These are phyloP conservation scores for Termitomyces sp. DNA, from an alignment of 768 basidiomycete genomes.

Conservation along the genomic window DNA sequence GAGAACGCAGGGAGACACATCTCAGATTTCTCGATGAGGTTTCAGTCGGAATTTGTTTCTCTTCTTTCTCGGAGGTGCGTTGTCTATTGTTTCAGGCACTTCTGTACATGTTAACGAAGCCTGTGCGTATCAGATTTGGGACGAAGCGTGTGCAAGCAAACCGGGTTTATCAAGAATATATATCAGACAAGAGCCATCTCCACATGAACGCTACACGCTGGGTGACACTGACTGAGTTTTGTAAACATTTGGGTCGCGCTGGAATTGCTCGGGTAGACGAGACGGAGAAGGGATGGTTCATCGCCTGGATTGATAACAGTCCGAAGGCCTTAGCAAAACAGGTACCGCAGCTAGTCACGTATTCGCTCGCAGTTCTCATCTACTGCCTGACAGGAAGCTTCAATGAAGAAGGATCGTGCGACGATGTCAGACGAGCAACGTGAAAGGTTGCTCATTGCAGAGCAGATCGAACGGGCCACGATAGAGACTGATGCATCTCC, in stretches of 20 bases:
- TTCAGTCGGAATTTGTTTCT: slow-evolving; percentile 90
- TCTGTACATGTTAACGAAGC: neutral
- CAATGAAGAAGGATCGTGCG: slow-evolving; percentile 85
- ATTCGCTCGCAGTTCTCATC: neutral
- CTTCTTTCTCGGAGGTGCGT: slow-evolving; percentile 79
- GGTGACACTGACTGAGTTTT: slow-evolving; percentile 97
- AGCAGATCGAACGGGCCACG: slow-evolving; percentile 89
- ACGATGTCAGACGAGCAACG: slow-evolving; percentile 93
- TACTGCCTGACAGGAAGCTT: slow-evolving; percentile 56
- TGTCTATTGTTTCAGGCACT: neutral
- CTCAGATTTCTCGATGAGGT: slow-evolving; percentile 79
- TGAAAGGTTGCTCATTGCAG: slow-evolving; percentile 82
- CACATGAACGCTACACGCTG: slow-evolving; percentile 99
- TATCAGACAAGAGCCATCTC: slow-evolving; percentile 86
- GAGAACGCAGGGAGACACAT: slow-evolving; percentile 93
- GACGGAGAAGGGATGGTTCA: slow-evolving; percentile 97
- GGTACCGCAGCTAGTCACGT: slow-evolving; percentile 34
- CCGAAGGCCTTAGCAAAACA: slow-evolving; percentile 92
- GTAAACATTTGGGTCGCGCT: slow-evolving; percentile 79
- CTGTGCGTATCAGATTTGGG: slow-evolving; percentile 53
- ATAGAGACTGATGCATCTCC: slow-evolving; percentile 35
- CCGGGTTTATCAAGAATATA: slow-evolving; percentile 96
- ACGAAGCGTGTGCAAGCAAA: slow-evolving; percentile 96
- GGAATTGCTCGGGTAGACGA: slow-evolving; percentile 94
- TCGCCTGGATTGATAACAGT: slow-evolving; percentile 95